Conservation (phyloP, 1,284 basidiomycete species). For the Pyrrhoderma lamaoense region DNA sequence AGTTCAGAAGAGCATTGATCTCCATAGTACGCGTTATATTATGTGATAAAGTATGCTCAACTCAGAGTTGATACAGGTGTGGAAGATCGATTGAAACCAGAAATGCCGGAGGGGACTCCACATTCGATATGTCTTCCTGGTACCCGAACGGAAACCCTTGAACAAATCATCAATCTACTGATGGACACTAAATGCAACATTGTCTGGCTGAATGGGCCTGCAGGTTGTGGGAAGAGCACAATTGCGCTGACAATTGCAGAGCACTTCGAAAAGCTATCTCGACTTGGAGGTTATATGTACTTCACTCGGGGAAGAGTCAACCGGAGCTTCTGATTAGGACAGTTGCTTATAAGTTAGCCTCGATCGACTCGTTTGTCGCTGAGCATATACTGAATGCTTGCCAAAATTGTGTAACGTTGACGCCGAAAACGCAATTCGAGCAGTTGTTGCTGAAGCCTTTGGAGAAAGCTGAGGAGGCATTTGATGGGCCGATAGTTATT, state of each 20-base stretch:
- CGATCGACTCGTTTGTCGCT: conserved; percentile 15
- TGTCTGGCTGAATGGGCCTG: not conserved
- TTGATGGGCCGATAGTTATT: conserved; percentile 27
- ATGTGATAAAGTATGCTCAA: too few species aligned
- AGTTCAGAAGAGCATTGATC: too few species aligned
- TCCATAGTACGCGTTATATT: too few species aligned
- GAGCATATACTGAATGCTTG: not conserved
- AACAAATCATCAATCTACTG: too few species aligned
- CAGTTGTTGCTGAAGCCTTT: not conserved
- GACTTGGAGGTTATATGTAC: not conserved
- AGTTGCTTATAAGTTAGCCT: not conserved
- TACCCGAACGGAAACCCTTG: too few species aligned
- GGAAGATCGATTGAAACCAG: too few species aligned
- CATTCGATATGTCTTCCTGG: too few species aligned
- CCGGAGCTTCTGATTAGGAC: not conserved
- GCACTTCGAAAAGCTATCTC: not conserved
- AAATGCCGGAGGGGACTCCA: too few species aligned
- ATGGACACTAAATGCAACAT: too few species aligned
- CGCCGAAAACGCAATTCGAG: not conserved
- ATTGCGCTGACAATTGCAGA: not conserved
- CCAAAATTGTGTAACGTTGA: not conserved
- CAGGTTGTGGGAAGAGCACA: conserved; percentile 1
- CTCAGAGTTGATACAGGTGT: too few species aligned
- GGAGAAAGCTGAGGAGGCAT: not conserved
- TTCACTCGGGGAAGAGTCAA: not conserved